Evolutionary conservation across 176 grass and related monocot genomes (phyloP), one percentile per base, ranked within the genome.

Genomic region (Cenchrus purpureus): DNA sequence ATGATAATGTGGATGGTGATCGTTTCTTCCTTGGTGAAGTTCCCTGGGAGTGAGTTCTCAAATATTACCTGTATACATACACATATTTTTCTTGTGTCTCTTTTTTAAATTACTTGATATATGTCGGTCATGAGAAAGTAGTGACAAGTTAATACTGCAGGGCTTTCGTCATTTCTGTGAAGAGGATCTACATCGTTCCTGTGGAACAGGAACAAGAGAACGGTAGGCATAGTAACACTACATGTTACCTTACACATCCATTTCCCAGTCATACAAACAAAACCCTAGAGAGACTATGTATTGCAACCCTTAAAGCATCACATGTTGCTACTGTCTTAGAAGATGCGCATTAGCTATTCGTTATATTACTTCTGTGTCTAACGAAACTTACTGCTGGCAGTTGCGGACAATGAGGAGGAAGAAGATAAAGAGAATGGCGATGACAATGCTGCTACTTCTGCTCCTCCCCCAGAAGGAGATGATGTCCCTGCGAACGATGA

Each of bases 11-110:
- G 71, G 72, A 86, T 4, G 83, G 88, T 42, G 78, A 65, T 28
- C 83, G 88, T 65, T 90, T 82, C 72, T 90, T 77, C 50, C 72
- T 90, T 7, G 88, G 78, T 25, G 88, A 71, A 65, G 56, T 82
- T 6, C 64, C n/a, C 50, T 90, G 88, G 88, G 88, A 86, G 88
- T 90, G 25, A 90, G 83, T 90, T 68, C 8, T 77, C 32, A 3
- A 17, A 32, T 52, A 20, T 32, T 6, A 31, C 42, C 40, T 25
- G 15, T 22, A 1, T 46, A 10, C 19, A 3, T 50, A 8, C 63
- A 6, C 22, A 70, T 61, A 14, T 11, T 68, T 10, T 11, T 7
- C 22, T 43, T 45, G 15, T 74, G 10, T 34, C 4, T 19, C 34
- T 4, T 52, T 25, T 22, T 7, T 1, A 73, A 49, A 10, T 51